Evolutionary conservation across 176 grass and related monocot genomes (phyloP), one percentile per base, ranked within the genome.

Genomic region (Lolium multiflorum): DNA sequence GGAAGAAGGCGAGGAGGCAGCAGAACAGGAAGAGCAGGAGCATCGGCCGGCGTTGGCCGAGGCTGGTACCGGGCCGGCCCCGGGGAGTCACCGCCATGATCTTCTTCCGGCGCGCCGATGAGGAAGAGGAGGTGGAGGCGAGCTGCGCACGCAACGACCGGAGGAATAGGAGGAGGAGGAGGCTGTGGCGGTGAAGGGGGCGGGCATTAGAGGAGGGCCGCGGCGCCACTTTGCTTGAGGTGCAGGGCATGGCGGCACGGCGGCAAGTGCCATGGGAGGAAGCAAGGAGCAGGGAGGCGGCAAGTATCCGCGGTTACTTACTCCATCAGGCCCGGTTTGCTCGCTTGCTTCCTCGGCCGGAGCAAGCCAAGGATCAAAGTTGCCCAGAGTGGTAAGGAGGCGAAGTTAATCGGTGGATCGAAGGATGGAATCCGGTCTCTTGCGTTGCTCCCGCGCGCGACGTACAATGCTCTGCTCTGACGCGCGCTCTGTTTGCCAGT

Each of bases 361-460:
- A 39, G 82, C 58, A 84, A 84, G 83, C 58, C 18, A 84, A 75
- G 82, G 56, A 84, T 84, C 70, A 28, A 73, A 12, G 35, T 44
- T 90, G 66, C 64, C 89, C 47, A 80, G 74, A 66, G 83, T 66
- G 80, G 89, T 66, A 74, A 82, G 25, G 25, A 65, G 84, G 63
- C 71, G 46, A 4, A 44, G 71, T 74, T 28, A 39, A 47, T 71
- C 5, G 26, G 78, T 17, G 3, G 83, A 50, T 44, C 7, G 6
- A 75, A 84, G 89, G 76, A 68, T 87, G 85, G 85, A 87, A 91
- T 91, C 89, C 38, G 67, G 81, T 91, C 81, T 84, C 85, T 91
- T 91, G 84, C 89, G 35, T 91, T 80, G 74, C 89, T 43, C 60
- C 55, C 15, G 10, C 83, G 31, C 18, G 46, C 35, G n/a, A 25